Percentiles rank a stretch among this genome's conserved stretches.
Evolutionary conservation across 75 land plant species (phyloP).

Genomic region (Pinus tabuliformis): DNA sequence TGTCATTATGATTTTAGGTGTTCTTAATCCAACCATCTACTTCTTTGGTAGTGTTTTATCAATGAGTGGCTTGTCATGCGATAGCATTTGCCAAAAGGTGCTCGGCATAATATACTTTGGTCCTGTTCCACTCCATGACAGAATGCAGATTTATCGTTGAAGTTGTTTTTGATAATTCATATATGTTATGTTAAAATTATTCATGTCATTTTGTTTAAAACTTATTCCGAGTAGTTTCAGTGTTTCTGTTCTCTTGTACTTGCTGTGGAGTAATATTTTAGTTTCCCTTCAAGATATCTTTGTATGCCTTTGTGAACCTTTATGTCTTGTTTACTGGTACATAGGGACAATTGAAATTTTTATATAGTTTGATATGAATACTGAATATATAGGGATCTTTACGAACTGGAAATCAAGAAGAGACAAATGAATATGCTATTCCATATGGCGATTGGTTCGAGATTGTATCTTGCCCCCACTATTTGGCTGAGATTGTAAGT

Average conservation of each 20-base stretch:
- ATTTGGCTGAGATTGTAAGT: slow-evolving; percentile 84
- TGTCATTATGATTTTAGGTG: no score
- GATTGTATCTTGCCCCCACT: slow-evolving; percentile 86
- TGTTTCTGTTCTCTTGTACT: background rate
- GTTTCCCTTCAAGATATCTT: slow-evolving; percentile 3
- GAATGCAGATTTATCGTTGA: no score
- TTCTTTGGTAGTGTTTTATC: no score
- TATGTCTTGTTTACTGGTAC: background rate
- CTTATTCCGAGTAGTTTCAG: background rate
- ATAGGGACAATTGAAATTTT: background rate
- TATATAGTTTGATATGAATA: background rate
- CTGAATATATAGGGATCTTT: slow-evolving; percentile 39
- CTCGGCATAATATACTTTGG: no score
- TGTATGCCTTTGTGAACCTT: background rate
- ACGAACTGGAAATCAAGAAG: slow-evolving; percentile 18
- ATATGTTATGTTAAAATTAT: no score
- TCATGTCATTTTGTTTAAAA: no score
- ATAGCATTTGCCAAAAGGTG: no score
- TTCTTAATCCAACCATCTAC: no score
- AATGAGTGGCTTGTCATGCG: no score
- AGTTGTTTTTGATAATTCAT: no score
- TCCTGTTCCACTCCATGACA: no score
- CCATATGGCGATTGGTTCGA: slow-evolving; percentile 94
- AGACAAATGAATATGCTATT: slow-evolving; percentile 50
- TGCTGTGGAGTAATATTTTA: background rate